Evolutionary conservation across 768 basidiomycete species (phyloP).

Genomic region (Stropharia rugosoannulata): DNA sequence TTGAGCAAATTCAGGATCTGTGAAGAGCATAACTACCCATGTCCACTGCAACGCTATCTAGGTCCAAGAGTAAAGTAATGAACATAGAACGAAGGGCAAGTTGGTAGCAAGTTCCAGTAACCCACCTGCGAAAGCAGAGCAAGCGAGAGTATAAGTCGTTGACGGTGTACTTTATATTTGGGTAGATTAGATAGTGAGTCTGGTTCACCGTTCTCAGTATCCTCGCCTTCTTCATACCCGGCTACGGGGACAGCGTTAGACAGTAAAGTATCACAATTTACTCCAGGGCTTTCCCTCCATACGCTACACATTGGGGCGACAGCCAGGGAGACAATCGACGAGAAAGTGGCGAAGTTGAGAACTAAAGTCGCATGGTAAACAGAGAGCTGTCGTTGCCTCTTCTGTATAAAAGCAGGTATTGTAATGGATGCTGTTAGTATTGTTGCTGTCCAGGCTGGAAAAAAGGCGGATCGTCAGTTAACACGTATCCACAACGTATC

Average conservation of each 20-base stretch:
- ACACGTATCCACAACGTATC: too few relatives aligned
- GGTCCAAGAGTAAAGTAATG: background rate
- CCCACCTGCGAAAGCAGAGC: slow-evolving; percentile 14
- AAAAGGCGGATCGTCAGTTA: background rate
- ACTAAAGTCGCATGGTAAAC: slow-evolving; percentile 17
- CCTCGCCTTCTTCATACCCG: slow-evolving; percentile 6
- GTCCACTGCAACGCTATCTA: slow-evolving; percentile 17
- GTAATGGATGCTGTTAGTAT: slow-evolving; percentile 15
- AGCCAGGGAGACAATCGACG: slow-evolving; percentile 17
- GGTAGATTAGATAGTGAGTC: slow-evolving; percentile 10
- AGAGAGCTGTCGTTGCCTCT: slow-evolving; percentile 9
- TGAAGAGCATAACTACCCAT: slow-evolving; percentile 14
- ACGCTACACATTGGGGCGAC: slow-evolving; percentile 19
- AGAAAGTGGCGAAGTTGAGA: slow-evolving; percentile 18
- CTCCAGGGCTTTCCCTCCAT: slow-evolving; percentile 7
- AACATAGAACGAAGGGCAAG: background rate
- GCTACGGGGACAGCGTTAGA: background rate
- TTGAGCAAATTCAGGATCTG: slow-evolving; percentile 13
- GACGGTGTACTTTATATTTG: slow-evolving; percentile 11
- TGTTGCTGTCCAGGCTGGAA: slow-evolving; percentile 14
- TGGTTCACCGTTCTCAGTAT: background rate
- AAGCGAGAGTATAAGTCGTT: slow-evolving; percentile 14
- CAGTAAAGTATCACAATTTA: background rate
- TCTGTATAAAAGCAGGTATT: slow-evolving; percentile 15
- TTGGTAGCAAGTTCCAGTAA: background rate